Percentiles rank a stretch among this genome's conserved stretches.
These are phyloP conservation scores for Butyriboletus loyo DNA, from an alignment of 768 basidiomycete species.

Conservation along the genomic window DNA sequence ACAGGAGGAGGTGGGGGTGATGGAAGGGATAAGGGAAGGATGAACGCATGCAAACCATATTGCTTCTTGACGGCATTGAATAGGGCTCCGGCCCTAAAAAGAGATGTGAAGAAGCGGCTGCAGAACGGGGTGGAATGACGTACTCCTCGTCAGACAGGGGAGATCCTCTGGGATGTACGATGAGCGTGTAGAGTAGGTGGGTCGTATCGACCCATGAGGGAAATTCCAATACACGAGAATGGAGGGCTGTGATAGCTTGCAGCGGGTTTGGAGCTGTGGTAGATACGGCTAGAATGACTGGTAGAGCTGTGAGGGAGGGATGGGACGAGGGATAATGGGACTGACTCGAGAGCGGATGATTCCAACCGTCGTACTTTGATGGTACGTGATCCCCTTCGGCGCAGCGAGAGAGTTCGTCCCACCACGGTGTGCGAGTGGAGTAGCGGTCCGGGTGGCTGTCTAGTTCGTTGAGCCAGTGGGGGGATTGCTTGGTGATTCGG, in stretches of 20 bases:
- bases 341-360: constrained; percentile 80
- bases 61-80: constrained; percentile 89
- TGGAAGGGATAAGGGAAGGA: constrained; percentile 62
- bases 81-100: constrained; percentile 64
- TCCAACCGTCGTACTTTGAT: constrained; percentile 74
- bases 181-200: constrained; percentile 68
- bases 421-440: constrained; percentile 67
- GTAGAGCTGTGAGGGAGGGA: constrained; percentile 9
- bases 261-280: constrained; percentile 80
- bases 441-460: constrained; percentile 45
- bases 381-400: constrained; percentile 76
- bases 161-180: constrained; percentile 71
- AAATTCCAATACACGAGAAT: constrained; percentile 61
- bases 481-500: constrained; percentile 59
- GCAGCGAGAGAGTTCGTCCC: constrained; percentile 80
- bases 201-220: constrained; percentile 81
- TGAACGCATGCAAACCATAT: constrained; percentile 72
- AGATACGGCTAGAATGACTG: constrained; percentile 80
- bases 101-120: constrained; percentile 8
- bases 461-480: constrained; percentile 69
- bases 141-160: constrained; percentile 78
- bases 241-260: constrained; percentile 74
- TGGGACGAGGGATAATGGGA: constrained; percentile 16
- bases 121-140: constrained; percentile 30
- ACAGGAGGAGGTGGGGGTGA: constrained; percentile 63